Conservation (phyloP, 805 yeast genomes). For the Kuraishia piskuri region DNA sequence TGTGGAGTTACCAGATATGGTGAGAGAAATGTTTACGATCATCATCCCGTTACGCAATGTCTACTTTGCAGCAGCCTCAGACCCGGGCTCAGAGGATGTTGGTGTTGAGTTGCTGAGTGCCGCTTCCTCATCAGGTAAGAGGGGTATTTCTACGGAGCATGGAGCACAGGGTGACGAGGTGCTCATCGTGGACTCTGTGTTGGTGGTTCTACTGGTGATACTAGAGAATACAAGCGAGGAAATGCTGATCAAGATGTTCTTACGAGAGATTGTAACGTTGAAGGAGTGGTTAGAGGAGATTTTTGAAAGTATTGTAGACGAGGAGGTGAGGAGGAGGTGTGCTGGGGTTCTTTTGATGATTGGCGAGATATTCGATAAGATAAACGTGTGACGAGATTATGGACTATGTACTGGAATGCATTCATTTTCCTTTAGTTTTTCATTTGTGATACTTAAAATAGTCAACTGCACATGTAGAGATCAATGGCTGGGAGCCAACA, state of each 20-base stretch:
- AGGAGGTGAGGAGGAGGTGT: constrained; percentile 1
- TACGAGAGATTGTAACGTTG: constrained; percentile 4
- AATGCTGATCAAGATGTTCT: constrained; percentile 5
- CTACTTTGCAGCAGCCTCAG: background rate
- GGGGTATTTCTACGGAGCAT: background rate
- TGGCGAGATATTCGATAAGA: background rate
- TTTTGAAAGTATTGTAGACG: constrained; percentile 1
- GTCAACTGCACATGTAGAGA: no score
- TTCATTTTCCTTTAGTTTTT: no score
- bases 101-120: background rate
- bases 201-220: constrained; percentile 7
- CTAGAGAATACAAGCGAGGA: constrained; percentile 8
- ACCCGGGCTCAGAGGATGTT: background rate
- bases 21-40: constrained; percentile 37
- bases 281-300: constrained; percentile 2
- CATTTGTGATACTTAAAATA: no score
- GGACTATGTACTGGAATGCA: no score
- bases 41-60: constrained; percentile 1
- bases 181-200: constrained; percentile 6
- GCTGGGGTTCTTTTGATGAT: constrained; percentile 1
- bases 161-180: constrained; percentile 5
- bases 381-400: background rate
- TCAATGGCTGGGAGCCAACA: no score
- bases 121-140: background rate
- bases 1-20: constrained; percentile 45